Evolutionary conservation across 345 rosid species (phyloP).

Genomic region (Brassica carinata): DNA sequence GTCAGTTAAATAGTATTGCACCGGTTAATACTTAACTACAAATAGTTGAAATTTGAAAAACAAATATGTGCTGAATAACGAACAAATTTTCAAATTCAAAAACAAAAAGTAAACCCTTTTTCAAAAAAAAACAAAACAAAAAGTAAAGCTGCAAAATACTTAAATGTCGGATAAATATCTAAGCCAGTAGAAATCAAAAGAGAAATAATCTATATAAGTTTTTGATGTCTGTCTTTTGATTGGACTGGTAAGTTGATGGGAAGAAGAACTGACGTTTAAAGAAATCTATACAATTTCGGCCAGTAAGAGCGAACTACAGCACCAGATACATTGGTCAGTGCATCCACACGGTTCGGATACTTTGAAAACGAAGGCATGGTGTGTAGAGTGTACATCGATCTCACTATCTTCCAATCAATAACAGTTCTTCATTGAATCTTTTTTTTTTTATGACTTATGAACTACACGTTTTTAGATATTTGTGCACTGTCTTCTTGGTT

Average conservation of each 20-base stretch:
- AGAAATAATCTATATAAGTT: neutral
- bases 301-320: neutral
- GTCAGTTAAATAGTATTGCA: neutral
- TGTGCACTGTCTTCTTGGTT: neutral
- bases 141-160: constrained; percentile 15
- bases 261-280: neutral
- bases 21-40: neutral
- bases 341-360: constrained; percentile 4
- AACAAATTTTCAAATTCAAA: neutral
- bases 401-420: constrained; percentile 24
- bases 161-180: constrained; percentile 16
- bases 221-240: constrained; percentile 23
- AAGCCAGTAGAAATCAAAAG: constrained; percentile 25
- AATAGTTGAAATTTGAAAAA: neutral
- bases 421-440: constrained; percentile 12
- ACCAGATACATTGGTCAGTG: neutral
- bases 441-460: neutral
- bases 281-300: constrained; percentile 2
- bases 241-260: constrained; percentile 31
- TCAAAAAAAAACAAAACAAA: neutral
- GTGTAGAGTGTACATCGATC: neutral
- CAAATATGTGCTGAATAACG: neutral
- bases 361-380: constrained; percentile 26
- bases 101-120: too few species aligned
- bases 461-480: constrained; percentile 23